Evolutionary conservation across 352 stramenopile genomes (phyloP), one percentile per base, ranked within the genome.

Genomic region (Phytopythium helicoides): DNA sequence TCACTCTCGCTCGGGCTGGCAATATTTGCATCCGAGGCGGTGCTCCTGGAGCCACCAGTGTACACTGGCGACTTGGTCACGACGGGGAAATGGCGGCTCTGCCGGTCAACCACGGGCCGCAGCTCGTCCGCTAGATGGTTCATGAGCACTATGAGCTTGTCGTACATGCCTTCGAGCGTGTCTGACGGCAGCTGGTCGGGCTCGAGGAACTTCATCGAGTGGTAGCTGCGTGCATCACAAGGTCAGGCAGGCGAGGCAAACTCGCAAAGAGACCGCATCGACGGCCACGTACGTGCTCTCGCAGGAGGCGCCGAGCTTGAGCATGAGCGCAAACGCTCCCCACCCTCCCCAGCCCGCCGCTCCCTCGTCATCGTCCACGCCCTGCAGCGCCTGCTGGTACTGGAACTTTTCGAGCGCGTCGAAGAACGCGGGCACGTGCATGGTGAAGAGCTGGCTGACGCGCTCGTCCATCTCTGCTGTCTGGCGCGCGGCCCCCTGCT

Each of bases 141-240:
- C 63, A 84, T 68, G 2, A 87, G 56, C 47, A 86, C 63, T 14
- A 82, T 42, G 34, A 84, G 46, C 49, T 87, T 87, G 47, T 46
- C 68, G 54, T 86, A 87, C 72, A 87, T 70, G 28, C 70, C 35
- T 34, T 86, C 75, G 46, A 87, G 86, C 41, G 76, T 76, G 36
- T 86, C 64, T 16, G 69, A 73, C 54, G 68, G 54, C 44, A 85
- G 33, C 53, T 83, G 47, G 9, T 74, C 67, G 14, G 72, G 50
- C 36, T 87, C 71, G 59, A 87, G 51, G 52, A 86, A 87, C 52
- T 81, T 87, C 74, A 86, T 84, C 55, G 75, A 64, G 33, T 87
- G 67, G 39, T 87, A 87, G n/a, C 72, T 82, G 50, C 18, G 28
- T n/a, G n/a, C n/a, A n/a, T n/a, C n/a, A n/a, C n/a, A n/a, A n/a